These are phyloP conservation scores for Ammopiptanthus mongolicus DNA, from an alignment of 306 rosid species.

Conservation along the genomic window DNA sequence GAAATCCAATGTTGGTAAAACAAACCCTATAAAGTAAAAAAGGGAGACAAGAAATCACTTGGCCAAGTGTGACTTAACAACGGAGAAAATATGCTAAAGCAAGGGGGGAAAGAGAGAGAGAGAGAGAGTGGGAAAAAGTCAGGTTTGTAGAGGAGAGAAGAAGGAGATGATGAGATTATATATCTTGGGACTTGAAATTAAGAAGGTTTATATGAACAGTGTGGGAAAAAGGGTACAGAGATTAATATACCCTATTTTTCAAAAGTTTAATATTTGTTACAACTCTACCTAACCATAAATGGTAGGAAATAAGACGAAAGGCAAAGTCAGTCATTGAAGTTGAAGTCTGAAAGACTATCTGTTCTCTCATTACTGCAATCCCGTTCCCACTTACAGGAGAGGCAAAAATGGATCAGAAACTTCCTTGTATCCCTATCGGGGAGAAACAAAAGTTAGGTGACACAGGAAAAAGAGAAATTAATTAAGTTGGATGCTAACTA, in stretches of 20 bases:
- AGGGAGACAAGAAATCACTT: conserved; percentile 68
- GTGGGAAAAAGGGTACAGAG: background rate
- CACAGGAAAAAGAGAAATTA: background rate
- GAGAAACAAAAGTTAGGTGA: background rate
- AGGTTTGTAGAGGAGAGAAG: background rate
- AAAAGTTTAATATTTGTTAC: background rate
- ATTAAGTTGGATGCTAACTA: too few relatives aligned
- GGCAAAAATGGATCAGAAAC: conserved; percentile 14
- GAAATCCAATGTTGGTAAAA: conserved; percentile 55
- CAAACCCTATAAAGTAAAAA: conserved; percentile 39
- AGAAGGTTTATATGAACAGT: conserved; percentile 22
- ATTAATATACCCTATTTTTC: too few relatives aligned
- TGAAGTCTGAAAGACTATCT: conserved; percentile 40
- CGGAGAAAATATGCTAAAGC: conserved; percentile 22
- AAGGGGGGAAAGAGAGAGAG: conserved; percentile 24
- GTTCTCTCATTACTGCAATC: background rate
- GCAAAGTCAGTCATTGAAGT: conserved; percentile 29
- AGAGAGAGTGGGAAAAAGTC: conserved; percentile 35
- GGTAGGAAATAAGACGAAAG: conserved; percentile 24
- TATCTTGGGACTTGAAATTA: conserved; percentile 63
- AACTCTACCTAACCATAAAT: conserved; percentile 20
- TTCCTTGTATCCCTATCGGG: background rate
- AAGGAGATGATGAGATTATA: conserved; percentile 7
- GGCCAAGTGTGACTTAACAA: conserved; percentile 61
- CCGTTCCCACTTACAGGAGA: conserved; percentile 23